These are phyloP conservation scores for Neurospora pannonica DNA, from an alignment of 495 filamentous ascomycete genomes.

Conservation along the genomic window DNA sequence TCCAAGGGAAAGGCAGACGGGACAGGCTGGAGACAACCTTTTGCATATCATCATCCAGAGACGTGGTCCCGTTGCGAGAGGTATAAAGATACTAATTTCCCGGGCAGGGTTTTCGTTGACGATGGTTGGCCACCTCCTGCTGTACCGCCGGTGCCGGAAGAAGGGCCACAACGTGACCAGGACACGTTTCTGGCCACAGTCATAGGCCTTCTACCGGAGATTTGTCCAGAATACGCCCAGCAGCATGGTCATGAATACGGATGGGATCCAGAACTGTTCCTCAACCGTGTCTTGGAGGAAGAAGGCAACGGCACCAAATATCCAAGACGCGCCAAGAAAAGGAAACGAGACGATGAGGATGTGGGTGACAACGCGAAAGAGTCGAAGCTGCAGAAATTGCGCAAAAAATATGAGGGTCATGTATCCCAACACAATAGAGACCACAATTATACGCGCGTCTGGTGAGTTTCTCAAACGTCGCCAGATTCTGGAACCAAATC, in stretches of 20 bases:
- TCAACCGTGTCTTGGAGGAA: conserved; percentile 21
- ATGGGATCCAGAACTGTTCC: conserved; percentile 11
- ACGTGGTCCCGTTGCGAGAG: neutral
- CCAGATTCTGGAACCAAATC: neutral
- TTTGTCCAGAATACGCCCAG: conserved; percentile 24
- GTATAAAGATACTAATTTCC: neutral
- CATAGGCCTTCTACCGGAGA: conserved; percentile 25
- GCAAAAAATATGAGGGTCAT: conserved; percentile 3
- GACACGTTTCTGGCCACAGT: neutral
- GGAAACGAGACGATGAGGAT: conserved; percentile 22
- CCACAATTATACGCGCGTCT: neutral
- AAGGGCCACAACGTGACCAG: neutral
- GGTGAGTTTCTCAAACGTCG: neutral
- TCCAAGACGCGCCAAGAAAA: conserved; percentile 24
- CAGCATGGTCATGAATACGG: conserved; percentile 3
- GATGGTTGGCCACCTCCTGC: neutral
- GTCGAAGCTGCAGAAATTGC: neutral
- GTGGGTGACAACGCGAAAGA: conserved; percentile 7
- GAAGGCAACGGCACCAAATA: conserved; percentile 25
- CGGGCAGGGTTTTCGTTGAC: neutral
- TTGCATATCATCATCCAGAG: neutral
- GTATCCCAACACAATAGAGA: neutral
- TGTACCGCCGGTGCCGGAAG: neutral
- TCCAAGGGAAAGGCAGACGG: neutral
- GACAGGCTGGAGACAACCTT: neutral